These are phyloP conservation scores for Fusarium sp. DNA, from an alignment of 2,329 filamentous ascomycete species.

Conservation along the genomic window DNA sequence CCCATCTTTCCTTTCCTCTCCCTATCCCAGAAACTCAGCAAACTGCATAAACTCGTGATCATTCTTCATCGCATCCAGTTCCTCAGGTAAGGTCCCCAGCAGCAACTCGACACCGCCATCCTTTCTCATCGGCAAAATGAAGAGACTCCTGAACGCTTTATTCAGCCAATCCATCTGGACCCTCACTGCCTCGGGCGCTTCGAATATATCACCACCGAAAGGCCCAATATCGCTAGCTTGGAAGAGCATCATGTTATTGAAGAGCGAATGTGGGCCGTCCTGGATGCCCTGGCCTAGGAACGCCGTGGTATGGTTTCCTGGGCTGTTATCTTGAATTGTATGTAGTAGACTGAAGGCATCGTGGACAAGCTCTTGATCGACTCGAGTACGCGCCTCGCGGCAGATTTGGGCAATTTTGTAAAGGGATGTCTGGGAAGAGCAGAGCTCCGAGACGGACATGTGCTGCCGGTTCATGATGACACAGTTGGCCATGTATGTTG, in stretches of 20 bases:
- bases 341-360: not conserved
- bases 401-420: not conserved
- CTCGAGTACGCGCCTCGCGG: not conserved
- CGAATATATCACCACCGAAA: not conserved
- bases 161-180: not conserved
- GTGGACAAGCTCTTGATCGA: not conserved
- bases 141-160: not conserved
- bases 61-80: not conserved
- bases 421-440: not conserved
- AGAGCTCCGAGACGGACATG: not conserved
- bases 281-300: not conserved
- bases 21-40: not conserved
- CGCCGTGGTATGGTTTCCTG: not conserved
- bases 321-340: not conserved
- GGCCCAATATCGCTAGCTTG: not conserved
- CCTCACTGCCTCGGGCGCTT: not conserved
- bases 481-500: not conserved
- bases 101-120: not conserved
- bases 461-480: not conserved
- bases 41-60: not conserved
- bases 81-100: not conserved
- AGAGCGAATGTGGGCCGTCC: not conserved
- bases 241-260: not conserved
- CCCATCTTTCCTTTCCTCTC: fast-evolving
- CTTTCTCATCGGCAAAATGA: not conserved